Base-by-base conservation (phyloP, 2,329 filamentous ascomycete genomes). In the Paramyrothecium roridum region DNA sequence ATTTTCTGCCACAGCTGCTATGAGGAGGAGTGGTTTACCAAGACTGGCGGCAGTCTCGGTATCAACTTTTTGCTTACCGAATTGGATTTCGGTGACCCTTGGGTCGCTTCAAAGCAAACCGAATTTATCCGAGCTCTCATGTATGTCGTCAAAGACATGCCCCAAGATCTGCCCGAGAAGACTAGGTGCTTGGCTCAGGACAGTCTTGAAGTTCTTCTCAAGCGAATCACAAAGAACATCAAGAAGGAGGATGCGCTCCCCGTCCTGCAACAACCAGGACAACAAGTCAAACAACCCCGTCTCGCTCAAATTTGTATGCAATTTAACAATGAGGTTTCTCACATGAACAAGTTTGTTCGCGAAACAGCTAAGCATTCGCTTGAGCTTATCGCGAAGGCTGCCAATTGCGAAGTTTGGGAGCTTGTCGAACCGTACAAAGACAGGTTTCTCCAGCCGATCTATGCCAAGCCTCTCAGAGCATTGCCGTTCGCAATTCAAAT, bases 141-240 rank as follows among this genome's bases (percentile, higher is more conserved):
- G 74, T 97, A 96, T 72, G 93, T 99, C 60, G 91, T 99, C 76
- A 99, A 99, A 74, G 95, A 99, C 68, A 97, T 97, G 82, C 95
- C 96, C 0, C 84, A 90, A 54, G 95, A 99, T 69, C 81, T 99
- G 1, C 93, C 96, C 2, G 92, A 96, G 55, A 93, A 89, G 67
- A 97, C 95, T 2, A 83, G 95, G 37, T 80, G 87, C 34, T 86
- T 91, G 57, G 93, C 95, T 0, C 90, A 96, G 71, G 82, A 87
- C 20, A 96, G 93, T 0, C 79, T 99, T 21, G 87, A 93, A 63
- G 81, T 90, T 46, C 83, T 98, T 30, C 80, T 97, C 34, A 80
- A 83, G 56, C 86, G 88, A 55, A 93, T 93, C 68, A 93, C 89
- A 46, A 90, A 90, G 72, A 86, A 85, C 54, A 83, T 88, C 57